Base-by-base conservation (phyloP, 2,329 filamentous ascomycete species). In the Metarhizium album region DNA sequence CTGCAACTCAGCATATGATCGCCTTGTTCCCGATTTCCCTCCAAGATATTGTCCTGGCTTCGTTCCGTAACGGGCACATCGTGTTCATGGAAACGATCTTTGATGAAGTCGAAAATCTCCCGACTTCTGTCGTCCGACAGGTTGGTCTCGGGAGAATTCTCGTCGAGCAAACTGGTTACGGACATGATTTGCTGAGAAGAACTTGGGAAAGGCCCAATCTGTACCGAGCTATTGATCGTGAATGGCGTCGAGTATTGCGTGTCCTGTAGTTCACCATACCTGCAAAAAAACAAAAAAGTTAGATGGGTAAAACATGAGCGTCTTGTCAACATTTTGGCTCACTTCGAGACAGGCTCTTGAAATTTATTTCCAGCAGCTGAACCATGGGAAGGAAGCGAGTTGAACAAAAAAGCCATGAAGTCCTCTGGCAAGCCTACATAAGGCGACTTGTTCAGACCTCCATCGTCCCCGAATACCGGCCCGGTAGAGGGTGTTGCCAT, bases 41-140 rank as follows among this genome's bases (percentile, higher is more conserved):
- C 83, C 51, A 95, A 71, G 24, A 96, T 79, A 47, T 77, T 79
- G 47, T 88, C 87, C 61, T 90, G 89, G 54, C 84, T 81, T 55
- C 84, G 83, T 55, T 86, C 82, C 27, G 86, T 77, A 0, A 85
- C 83, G 1, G 86, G 78, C 58, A 89, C 81, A 24, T 87, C 83
- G 22, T 83, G 84, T 58, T 94, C 89, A 57, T 90, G 84, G 64
- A 95, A 96, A 20, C 86, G 80, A 9, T 81, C 79, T 52, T 79
- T 82, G 64, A 97, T 91, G 47, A 95, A 76, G 48, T 93, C 84
- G 37, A 91, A 82, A 11, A 97, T 71, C 55, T 93, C 84, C 62
- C 85, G 82, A 54, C 89, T 84, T 70, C 95, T 95, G 55, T 90
- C 86, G 56, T 95, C 89, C 0, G 90, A 94, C 52, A 97, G 76